Evolutionary conservation across 2,329 filamentous ascomycete species (phyloP), one percentile per base, ranked within the genome.

Genomic region (Trematosphaeria pertusa): DNA sequence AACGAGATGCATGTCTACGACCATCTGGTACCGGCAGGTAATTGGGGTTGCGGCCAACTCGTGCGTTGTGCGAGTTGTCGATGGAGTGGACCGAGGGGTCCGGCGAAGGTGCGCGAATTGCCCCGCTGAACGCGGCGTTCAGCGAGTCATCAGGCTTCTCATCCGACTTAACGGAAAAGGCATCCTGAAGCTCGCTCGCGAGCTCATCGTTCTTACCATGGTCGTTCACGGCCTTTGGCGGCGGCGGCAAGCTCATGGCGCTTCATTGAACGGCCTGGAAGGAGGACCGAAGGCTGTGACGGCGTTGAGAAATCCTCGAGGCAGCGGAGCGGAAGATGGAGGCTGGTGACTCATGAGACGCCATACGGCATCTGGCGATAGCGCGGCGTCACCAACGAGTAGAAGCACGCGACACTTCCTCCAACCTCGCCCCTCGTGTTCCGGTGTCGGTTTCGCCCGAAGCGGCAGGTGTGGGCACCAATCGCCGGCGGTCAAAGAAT

Each of bases 41-140:
- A 19, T 62, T 55, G 32, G 54, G 52, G 28, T 48, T 54, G 20
- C 59, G 54, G 17, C 64, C 66, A 50, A 60, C 42, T 19, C 64
- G 63, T 31, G 61, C 54, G 43, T 60, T 63, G 42, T 62, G 67
- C 30, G 53, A 55, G 47, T 69, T 65, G 40, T 70, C 66, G 52
- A 69, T 60, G n/a, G 68, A 71, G 15, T 69, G 33, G 22, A 66
- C 42, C 1, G 68, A 72, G 1, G 65, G 66, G 34, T 63, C 48
- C 40, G 69, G 69, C 7, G 68, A 71, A 28, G 65, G 53, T 8
- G 58, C 56, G 19, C 69, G 67, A 43, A 70, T 64, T 30, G 53
- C 59, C 48, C 67, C 68, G 41, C 63, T 51, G 33, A 56, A 58
- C 26, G 54, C 46, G 45, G 60, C 54, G 20, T 43, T 56, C 40